Conservation (phyloP, 129 eudicot genomes). For the Lactuca saligna region DNA sequence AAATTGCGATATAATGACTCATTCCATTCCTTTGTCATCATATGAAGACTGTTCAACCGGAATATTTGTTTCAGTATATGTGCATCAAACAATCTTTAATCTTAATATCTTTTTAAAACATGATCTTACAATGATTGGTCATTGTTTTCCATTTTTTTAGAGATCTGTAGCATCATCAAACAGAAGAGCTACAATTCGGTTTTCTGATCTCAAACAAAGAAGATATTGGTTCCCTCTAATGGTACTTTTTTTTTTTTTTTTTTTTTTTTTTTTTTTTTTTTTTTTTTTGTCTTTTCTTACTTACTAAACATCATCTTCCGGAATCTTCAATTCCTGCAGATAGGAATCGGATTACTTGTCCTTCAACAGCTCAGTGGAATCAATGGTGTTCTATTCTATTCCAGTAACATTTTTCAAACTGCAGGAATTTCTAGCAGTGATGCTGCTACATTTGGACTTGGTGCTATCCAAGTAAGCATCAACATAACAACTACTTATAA, state of each 20-base stretch:
- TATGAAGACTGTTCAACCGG: no score
- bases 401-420: slow-evolving; percentile 73
- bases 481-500: slow-evolving; percentile 3
- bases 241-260: slow-evolving; percentile 39
- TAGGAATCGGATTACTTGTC: slow-evolving; percentile 87
- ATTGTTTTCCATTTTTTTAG: slow-evolving; percentile 38
- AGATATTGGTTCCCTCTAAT: slow-evolving; percentile 96
- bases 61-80: no score
- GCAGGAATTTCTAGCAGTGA: slow-evolving; percentile 86
- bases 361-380: slow-evolving; percentile 84
- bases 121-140: neutral
- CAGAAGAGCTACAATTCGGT: slow-evolving; percentile 73
- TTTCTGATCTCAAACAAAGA: slow-evolving; percentile 77
- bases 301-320: slow-evolving; percentile 1
- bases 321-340: slow-evolving; percentile 43
- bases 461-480: slow-evolving; percentile 73
- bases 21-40: no score
- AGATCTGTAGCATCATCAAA: slow-evolving; percentile 81
- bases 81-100: neutral
- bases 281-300: neutral
- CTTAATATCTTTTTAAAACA: neutral
- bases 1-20: no score
- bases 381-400: slow-evolving; percentile 90
- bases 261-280: neutral
- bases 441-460: slow-evolving; percentile 82